These are phyloP conservation scores for Aaosphaeria arxii DNA, from an alignment of 2,329 filamentous ascomycete genomes.

Conservation along the genomic window DNA sequence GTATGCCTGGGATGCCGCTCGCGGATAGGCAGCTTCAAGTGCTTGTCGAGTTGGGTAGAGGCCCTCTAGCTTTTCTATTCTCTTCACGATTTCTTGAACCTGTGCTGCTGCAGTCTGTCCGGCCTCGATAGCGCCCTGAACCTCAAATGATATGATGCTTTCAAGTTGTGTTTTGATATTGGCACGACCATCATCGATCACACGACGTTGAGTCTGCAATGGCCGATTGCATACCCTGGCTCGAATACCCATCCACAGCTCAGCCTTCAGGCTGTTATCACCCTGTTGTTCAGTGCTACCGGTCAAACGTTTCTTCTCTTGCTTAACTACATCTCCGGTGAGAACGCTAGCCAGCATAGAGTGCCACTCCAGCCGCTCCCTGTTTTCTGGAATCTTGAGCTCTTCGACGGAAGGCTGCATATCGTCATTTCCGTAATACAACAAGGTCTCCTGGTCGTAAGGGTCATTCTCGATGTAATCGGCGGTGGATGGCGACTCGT, in stretches of 20 bases:
- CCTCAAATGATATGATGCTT: constrained; percentile 87
- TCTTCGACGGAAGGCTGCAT: constrained; percentile 87
- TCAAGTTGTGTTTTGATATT: constrained; percentile 75
- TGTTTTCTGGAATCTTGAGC: constrained; percentile 79
- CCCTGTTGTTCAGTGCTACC: constrained; percentile 74
- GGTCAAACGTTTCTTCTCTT: constrained; percentile 95
- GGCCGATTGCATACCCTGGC: constrained; percentile 82
- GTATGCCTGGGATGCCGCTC: constrained; percentile 74
- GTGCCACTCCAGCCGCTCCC: constrained; percentile 95
- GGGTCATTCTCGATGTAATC: constrained; percentile 76
- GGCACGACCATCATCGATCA: constrained; percentile 80
- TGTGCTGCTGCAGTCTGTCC: constrained; percentile 86
- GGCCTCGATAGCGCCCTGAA: constrained; percentile 88
- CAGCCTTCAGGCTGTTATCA: constrained; percentile 63
- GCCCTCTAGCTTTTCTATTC: constrained; percentile 84
- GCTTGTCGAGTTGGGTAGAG: constrained; percentile 79
- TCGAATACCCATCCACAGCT: constrained; percentile 84
- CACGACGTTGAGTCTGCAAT: constrained; percentile 76
- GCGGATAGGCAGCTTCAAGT: constrained; percentile 71
- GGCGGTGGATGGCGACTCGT: constrained; percentile 84
- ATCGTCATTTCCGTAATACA: constrained; percentile 90
- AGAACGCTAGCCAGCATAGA: constrained; percentile 95
- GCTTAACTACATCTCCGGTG: constrained; percentile 93
- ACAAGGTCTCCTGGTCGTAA: constrained; percentile 86
- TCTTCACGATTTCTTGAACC: constrained; percentile 82